Evolutionary conservation across 176 grass and related monocot genomes (phyloP).

Genomic region (Musa troglodytarum): DNA sequence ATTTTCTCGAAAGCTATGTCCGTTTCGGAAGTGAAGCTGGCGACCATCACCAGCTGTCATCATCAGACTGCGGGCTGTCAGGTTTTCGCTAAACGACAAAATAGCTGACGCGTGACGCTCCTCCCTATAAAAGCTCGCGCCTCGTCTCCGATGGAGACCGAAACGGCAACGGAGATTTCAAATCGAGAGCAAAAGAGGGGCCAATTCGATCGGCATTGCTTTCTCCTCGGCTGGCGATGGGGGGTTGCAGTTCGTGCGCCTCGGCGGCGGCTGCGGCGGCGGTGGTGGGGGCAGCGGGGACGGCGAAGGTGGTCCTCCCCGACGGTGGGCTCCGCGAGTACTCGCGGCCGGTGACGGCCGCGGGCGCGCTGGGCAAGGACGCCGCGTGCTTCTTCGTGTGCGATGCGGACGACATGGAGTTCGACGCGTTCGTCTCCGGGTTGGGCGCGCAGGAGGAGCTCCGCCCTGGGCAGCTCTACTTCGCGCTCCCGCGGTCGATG

Average conservation of each 20-base stretch:
- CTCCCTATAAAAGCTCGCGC: not conserved
- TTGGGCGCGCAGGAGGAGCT: constrained; percentile 29
- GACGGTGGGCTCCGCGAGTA: constrained; percentile 61
- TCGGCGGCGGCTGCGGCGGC: not conserved
- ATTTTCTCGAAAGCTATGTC: not conserved
- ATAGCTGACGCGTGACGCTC: not conserved
- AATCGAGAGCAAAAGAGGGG: not conserved
- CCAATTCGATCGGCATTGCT: not conserved
- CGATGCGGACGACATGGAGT: constrained; percentile 73
- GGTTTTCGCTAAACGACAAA: not conserved
- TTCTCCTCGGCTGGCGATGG: not conserved
- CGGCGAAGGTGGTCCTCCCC: constrained; percentile 46
- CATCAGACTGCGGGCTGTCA: not conserved
- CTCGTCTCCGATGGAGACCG: not conserved
- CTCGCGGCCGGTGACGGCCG: constrained; percentile 27
- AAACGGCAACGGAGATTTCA: not conserved
- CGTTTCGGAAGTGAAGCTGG: not conserved
- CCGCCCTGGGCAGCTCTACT: constrained; percentile 75
- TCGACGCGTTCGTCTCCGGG: constrained; percentile 35
- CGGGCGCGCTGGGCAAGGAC: constrained; percentile 34
- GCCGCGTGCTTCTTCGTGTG: constrained; percentile 48
- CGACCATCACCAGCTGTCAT: not conserved
- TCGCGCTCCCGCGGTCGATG: constrained; percentile 50
- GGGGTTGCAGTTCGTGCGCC: not conserved
- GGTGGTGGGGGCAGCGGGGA: not conserved